Evolutionary conservation across 305 asterid genomes (phyloP).

Genomic region (Petunia hybrid): DNA sequence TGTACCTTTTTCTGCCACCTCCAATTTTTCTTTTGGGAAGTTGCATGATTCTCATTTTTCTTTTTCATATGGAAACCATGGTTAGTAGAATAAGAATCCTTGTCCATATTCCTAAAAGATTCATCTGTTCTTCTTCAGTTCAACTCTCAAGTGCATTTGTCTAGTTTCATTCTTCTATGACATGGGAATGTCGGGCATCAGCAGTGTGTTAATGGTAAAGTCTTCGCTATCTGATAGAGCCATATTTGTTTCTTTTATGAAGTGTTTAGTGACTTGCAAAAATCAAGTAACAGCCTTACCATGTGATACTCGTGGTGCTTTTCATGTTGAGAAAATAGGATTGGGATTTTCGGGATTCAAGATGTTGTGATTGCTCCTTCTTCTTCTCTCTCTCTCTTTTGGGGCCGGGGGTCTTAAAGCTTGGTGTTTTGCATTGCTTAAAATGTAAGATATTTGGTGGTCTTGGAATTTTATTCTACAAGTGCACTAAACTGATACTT

Average conservation of each 20-base stretch:
- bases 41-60: background rate
- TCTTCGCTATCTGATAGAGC: background rate
- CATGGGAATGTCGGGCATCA: constrained; percentile 86
- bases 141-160: constrained; percentile 67
- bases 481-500: background rate
- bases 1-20: background rate
- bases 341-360: background rate
- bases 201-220: constrained; percentile 63
- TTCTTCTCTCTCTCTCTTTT: background rate
- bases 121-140: constrained; percentile 46
- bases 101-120: constrained; percentile 30
- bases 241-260: background rate
- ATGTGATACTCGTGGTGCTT: background rate
- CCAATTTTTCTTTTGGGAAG: background rate
- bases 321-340: background rate
- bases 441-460: background rate
- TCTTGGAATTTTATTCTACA: background rate
- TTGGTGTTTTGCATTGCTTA: background rate
- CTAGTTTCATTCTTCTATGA: constrained; percentile 85
- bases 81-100: background rate
- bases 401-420: background rate
- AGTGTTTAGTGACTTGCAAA: background rate
- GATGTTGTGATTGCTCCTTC: background rate
- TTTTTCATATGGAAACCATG: background rate
- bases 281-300: background rate